Evolutionary conservation across 306 rosid species (phyloP).

Genomic region (Vigna angularis): DNA sequence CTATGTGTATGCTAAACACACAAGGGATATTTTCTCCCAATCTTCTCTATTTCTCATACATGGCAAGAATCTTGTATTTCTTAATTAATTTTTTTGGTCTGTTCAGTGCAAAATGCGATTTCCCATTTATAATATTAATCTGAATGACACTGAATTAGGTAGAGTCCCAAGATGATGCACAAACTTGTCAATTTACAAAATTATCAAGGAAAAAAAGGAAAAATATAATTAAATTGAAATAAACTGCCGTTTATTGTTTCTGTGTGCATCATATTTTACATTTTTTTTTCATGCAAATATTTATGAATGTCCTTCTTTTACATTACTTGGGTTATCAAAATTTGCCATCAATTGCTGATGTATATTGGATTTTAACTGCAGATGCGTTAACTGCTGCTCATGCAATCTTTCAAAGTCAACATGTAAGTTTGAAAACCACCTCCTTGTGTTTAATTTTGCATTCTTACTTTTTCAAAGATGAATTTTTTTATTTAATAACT

Average conservation of each 20-base stretch:
- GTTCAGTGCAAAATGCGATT: slow-evolving; percentile 25
- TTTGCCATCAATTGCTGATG: slow-evolving; percentile 36
- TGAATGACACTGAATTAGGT: slow-evolving; percentile 1
- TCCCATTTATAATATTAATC: slow-evolving; percentile 31
- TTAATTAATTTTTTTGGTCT: slow-evolving; percentile 26
- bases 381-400: slow-evolving; percentile 82
- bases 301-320: not conserved
- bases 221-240: slow-evolving; percentile 21
- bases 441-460: slow-evolving; percentile 29
- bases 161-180: slow-evolving; percentile 4
- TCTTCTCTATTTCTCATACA: no score
- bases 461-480: slow-evolving; percentile 6
- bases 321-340: slow-evolving; percentile 7
- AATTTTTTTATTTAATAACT: not conserved
- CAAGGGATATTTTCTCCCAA: no score
- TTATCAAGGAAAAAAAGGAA: slow-evolving; percentile 19
- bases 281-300: slow-evolving; percentile 5
- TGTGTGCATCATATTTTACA: slow-evolving; percentile 24
- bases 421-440: slow-evolving; percentile 60
- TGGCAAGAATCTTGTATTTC: slow-evolving; percentile 13
- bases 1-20: no score
- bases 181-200: slow-evolving; percentile 1
- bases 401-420: slow-evolving; percentile 76
- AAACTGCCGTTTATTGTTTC: slow-evolving; percentile 30
- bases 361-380: slow-evolving; percentile 60